Percentiles rank a stretch among this genome's conserved stretches.
Conservation (phyloP, 2,329 filamentous ascomycete species). For the Albifimbria verrucaria region DNA sequence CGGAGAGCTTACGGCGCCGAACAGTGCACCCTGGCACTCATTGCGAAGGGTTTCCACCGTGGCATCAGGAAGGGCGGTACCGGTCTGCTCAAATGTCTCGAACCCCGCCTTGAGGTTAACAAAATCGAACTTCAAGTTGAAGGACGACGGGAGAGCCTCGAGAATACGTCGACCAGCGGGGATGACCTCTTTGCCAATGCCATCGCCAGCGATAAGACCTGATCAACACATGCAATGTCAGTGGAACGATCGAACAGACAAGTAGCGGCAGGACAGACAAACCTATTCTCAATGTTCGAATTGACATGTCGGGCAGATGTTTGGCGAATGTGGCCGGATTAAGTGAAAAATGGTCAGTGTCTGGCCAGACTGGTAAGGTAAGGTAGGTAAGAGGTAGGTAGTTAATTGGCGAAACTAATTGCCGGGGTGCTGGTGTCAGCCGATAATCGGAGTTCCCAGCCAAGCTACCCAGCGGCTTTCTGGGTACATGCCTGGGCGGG, state of each 20-base stretch:
- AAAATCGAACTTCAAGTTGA: constrained; percentile 92
- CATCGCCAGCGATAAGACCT: constrained; percentile 97
- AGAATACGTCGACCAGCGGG: constrained; percentile 88
- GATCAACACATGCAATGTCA: too few relatives aligned
- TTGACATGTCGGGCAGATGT: too few relatives aligned
- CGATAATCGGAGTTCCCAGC: too few relatives aligned
- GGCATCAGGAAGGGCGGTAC: constrained; percentile 81
- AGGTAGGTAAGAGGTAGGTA: too few relatives aligned
- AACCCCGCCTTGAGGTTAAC: constrained; percentile 90
- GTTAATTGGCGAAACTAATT: too few relatives aligned
- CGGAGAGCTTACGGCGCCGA: constrained; percentile 92
- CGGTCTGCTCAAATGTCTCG: constrained; percentile 87
- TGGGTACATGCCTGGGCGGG: too few relatives aligned
- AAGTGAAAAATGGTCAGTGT: too few relatives aligned
- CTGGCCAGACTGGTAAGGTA: too few relatives aligned
- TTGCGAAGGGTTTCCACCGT: constrained; percentile 85
- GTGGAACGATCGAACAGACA: constrained; percentile 2
- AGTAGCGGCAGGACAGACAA: constrained; percentile 2
- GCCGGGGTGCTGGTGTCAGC: too few relatives aligned
- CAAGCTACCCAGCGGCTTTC: too few relatives aligned
- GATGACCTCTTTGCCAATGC: constrained; percentile 98
- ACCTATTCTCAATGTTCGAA: too few relatives aligned
- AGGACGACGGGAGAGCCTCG: constrained; percentile 86
- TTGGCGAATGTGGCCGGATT: too few relatives aligned
- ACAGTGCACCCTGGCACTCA: constrained; percentile 94